Evolutionary conservation across 1,284 basidiomycete genomes (phyloP), one percentile per base, ranked within the genome.

Genomic region (Fomitopsis palustris): DNA sequence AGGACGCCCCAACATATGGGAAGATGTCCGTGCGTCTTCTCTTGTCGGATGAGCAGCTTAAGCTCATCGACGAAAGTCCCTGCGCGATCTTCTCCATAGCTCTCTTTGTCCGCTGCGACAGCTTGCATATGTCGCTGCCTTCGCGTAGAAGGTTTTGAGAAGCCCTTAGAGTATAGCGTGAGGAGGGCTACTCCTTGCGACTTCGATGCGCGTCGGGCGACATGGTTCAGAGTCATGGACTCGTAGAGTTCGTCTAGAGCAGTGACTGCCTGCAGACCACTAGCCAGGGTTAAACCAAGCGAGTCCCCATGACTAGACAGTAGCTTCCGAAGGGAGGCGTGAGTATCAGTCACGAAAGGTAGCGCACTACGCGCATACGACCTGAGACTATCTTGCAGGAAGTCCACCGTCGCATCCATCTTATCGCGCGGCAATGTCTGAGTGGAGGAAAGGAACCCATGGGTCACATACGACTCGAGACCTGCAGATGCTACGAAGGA

Each of bases 151-250:
- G 89, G 86, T 49, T 72, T 71, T 3, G 87, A 82, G 69, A 98
- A 88, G 0, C 93, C 92, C 66, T 89, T 92, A 12, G 89, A 80
- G 74, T 91, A 96, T 4, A 99, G 80, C 0, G 95, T 93, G 33
- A 99, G 83, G 39, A 98, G 83, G 1, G 96, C 97, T 7, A 94
- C 88, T 0, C 97, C 96, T 73, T 99, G 97, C 2, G 95, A 84
- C 62, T 85, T 90, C 19, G 93, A 96, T 19, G 96, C 95, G 17
- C 97, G 81, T 31, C 92, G 79, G 2, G 92, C 83, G 61, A 97
- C 89, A 70, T 96, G 93, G 67, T 96, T 98, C 47, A 98, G 83
- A 0, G 92, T 90, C 80, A 93, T 92, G 9, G 85, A 73, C 55
- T 98, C 93, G 74, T 95, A 95, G 23, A 91, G 77, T 12, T 81